Conservation (phyloP, 345 rosid species). For the Gossypium mustelinum region DNA sequence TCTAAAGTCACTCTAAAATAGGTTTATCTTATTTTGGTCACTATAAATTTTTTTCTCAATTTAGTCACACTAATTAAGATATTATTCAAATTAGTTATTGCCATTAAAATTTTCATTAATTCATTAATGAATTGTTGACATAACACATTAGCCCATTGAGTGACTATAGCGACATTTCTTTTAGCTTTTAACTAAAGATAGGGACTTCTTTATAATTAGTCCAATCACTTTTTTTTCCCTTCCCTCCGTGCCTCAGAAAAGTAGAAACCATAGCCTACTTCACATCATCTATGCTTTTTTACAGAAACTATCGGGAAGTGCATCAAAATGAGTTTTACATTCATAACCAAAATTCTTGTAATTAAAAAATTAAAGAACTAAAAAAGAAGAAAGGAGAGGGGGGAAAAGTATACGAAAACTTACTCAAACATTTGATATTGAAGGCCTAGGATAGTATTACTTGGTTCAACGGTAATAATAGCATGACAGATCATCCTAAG, state of each 20-base stretch:
- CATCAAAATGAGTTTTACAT: background rate
- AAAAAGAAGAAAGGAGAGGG: background rate
- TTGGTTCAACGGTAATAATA: constrained; percentile 27
- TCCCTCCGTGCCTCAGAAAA: too few relatives aligned
- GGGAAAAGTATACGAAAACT: background rate
- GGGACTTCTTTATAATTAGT: too few relatives aligned
- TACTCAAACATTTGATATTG: constrained; percentile 46
- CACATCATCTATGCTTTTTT: constrained; percentile 36
- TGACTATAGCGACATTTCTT: too few relatives aligned
- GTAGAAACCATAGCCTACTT: constrained; percentile 20
- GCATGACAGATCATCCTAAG: constrained; percentile 50
- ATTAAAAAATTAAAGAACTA: background rate
- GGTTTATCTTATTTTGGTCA: too few relatives aligned
- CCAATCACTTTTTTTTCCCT: too few relatives aligned
- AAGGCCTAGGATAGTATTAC: background rate
- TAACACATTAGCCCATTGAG: fast-evolving
- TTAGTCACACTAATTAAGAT: too few relatives aligned
- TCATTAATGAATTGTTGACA: too few relatives aligned
- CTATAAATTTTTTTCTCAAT: too few relatives aligned
- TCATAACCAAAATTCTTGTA: background rate
- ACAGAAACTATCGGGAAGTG: constrained; percentile 29
- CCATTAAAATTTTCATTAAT: too few relatives aligned
- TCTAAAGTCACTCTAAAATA: too few relatives aligned
- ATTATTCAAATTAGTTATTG: too few relatives aligned
- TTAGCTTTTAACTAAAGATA: too few relatives aligned